Base-by-base conservation (phyloP, 164 flowering plant species). In the Cinnamomum micranthum region DNA sequence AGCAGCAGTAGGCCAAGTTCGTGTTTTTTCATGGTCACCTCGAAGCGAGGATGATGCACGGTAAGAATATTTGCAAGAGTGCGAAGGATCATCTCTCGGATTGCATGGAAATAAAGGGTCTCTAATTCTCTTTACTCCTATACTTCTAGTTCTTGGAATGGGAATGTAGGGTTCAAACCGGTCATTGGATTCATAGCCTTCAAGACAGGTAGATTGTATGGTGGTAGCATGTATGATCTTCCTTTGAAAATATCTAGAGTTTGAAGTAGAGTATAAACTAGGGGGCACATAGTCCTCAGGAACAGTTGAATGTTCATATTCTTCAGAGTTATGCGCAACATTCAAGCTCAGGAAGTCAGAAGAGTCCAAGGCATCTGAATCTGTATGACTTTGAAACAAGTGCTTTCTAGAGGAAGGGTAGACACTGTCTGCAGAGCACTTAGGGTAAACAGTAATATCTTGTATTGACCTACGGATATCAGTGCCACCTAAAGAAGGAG, bases 71-170 rank as follows among this genome's bases (percentile, higher is more conserved):
- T 59, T 27, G 22, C 13, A 23, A n/a, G 63, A 47, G 50, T 24
- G 67, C 65, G 74, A 35, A 13, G 73, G 50, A 59, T 28, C 69
- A 23, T 28, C 35, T 47, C 50, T 73, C 50, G 76, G 66, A 62
- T 27, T 60, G 22, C 41, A 28, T 2, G 50, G 24, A 41, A 41
- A 41, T 7, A 41, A 41, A 69, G 66, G 31, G 35, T 50, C 52
- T n/a, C 59, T 67, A 25, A 0, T 59, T 33, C 59, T 41, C 25
- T 28, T 72, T 33, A 31, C 23, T 66, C 47, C 33, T 55, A 20
- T 55, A 55, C 17, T 55, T 55, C 17, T 55, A 20, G 60, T 55
- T 20, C 47, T 41, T 55, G n/a, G 60, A 55, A 55, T 15, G 60
- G 60, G n/a, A 15, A 55, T 41, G 47, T 41, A 41, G 47, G 47